Evolutionary conservation across 2,329 filamentous ascomycete genomes (phyloP).

Genomic region (Setomelanomma holmii): DNA sequence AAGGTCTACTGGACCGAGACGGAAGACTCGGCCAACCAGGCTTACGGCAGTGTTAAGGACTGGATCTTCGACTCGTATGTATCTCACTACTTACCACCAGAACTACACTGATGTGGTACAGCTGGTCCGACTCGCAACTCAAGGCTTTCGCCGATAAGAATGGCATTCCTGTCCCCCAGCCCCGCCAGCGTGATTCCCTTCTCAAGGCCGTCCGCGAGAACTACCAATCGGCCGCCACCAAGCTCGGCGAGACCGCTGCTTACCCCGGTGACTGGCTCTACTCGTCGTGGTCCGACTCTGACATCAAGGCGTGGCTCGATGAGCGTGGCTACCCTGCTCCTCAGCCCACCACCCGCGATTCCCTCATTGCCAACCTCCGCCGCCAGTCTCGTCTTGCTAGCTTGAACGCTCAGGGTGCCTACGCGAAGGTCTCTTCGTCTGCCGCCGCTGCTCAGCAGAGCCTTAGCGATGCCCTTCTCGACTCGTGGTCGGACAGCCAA

Average conservation of each 20-base stretch:
- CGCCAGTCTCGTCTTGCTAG: slow-evolving; percentile 86
- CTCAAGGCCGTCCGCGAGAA: slow-evolving; percentile 79
- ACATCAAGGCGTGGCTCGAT: slow-evolving; percentile 93
- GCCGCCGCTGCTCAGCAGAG: slow-evolving; percentile 70
- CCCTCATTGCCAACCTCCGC: slow-evolving; percentile 85
- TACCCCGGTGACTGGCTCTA: slow-evolving; percentile 98
- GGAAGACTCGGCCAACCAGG: slow-evolving; percentile 75
- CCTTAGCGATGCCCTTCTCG: slow-evolving; percentile 82
- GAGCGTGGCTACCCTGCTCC: slow-evolving; percentile 84
- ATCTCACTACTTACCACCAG: not conserved
- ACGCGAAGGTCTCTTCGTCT: slow-evolving; percentile 53
- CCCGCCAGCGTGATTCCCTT: slow-evolving; percentile 82
- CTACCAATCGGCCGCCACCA: slow-evolving; percentile 80
- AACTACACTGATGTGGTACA: slow-evolving; percentile 54
- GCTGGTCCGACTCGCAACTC: slow-evolving; percentile 91
- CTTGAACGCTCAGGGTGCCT: slow-evolving; percentile 66
- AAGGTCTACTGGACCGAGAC: slow-evolving; percentile 79
- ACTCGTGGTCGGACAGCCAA: slow-evolving; percentile 87
- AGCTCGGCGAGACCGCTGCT: slow-evolving; percentile 75
- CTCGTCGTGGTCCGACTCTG: slow-evolving; percentile 87
- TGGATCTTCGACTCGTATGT: slow-evolving; percentile 86
- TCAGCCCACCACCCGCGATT: slow-evolving; percentile 83
- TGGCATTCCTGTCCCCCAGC: slow-evolving; percentile 84
- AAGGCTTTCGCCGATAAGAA: slow-evolving; percentile 93
- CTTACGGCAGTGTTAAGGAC: slow-evolving; percentile 76